Base-by-base conservation (phyloP, 441 rosid species). In the Theobroma grandiflorum region DNA sequence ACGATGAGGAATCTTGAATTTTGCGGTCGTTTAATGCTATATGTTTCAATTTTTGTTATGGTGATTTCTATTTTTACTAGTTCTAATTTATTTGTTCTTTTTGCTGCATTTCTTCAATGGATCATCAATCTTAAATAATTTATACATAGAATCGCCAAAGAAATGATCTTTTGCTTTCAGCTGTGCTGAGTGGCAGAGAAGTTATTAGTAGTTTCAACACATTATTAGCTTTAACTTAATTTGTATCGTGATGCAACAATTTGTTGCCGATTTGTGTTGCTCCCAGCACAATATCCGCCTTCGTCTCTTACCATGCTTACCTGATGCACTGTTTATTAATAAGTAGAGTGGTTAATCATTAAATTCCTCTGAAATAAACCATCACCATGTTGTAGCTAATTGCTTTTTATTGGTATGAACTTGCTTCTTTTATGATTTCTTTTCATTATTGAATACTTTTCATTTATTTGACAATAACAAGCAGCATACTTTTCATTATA, bases 1-100 rank as follows among this genome's bases (percentile, higher is more conserved):
- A 12, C 77, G 4, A 16, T 8, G 75, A 72, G 75, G 31, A 72
- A 35, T 57, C 50, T 57, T 50, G 76, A 37, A 38, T 55, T 57
- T 69, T 45, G 50, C 12, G 8, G 37, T 45, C 73, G 45, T 26
- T 66, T 71, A 22, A 22, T 69, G 57, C 35, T 45, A 50, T 33
- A 33, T 71, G 26, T 31, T 71, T 4, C 9, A 18, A 71, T 16
- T 33, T 52, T 72, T 72, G 15, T 18, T 52, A 50, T 35, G 70
- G 8, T 65, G 70, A 4, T 18, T 15, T 43, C n/a, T 4, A 33
- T 67, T 20, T 26, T 26, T 26, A 26, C 31, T 26, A 26, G 31
- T 26, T 0, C 31, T 26, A 26, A 26, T 26, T 26, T 26, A 26
- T 26, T 26, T 26, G 31, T 26, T n/a, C 1, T 14, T 26, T 70